These are phyloP conservation scores for Zasmidium cellare DNA, from an alignment of 2,329 filamentous ascomycete genomes.

Conservation along the genomic window DNA sequence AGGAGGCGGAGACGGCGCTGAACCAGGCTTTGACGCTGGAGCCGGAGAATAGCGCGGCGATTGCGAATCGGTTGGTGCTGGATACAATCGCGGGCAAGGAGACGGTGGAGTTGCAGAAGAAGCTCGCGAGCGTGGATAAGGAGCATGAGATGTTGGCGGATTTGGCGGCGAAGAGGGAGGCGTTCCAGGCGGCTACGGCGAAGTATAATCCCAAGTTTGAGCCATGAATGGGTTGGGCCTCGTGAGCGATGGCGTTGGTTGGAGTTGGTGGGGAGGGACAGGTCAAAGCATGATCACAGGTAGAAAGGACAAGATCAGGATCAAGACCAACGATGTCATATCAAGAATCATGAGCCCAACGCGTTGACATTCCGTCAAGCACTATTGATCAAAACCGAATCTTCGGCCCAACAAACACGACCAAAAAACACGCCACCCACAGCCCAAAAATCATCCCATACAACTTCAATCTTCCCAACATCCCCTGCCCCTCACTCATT, in stretches of 20 bases:
- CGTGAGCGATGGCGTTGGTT: constrained; percentile 3
- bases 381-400: constrained; percentile 72
- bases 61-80: constrained; percentile 82
- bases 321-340: too few relatives aligned
- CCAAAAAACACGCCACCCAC: constrained; percentile 72
- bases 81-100: constrained; percentile 76
- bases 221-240: constrained; percentile 31
- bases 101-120: constrained; percentile 55
- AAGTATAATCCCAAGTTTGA: constrained; percentile 87
- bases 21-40: constrained; percentile 77
- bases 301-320: constrained; percentile 1
- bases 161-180: constrained; percentile 77
- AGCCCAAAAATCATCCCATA: constrained; percentile 82
- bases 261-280: background rate
- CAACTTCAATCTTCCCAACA: constrained; percentile 74
- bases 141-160: constrained; percentile 72
- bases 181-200: constrained; percentile 81
- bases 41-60: constrained; percentile 67
- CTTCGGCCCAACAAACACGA: constrained; percentile 88
- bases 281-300: background rate
- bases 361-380: too few relatives aligned
- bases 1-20: constrained; percentile 85
- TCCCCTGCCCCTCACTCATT: constrained; percentile 86
- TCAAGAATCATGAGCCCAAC: too few relatives aligned
- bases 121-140: constrained; percentile 59